Conservation (phyloP, 2,329 filamentous ascomycete genomes). For the Phialophora tarda region DNA sequence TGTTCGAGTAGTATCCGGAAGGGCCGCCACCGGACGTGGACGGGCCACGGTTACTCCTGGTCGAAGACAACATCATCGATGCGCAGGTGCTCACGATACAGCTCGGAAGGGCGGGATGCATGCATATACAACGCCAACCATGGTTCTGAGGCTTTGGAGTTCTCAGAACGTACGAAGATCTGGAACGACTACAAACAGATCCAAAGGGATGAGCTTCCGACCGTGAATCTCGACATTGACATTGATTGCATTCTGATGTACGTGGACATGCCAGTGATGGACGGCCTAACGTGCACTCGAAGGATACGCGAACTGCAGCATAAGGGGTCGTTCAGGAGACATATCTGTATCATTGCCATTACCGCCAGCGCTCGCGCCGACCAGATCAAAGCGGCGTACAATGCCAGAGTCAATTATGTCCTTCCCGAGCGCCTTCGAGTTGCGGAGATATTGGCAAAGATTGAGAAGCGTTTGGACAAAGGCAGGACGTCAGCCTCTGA, state of each 20-base stretch:
- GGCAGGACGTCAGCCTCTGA: neutral
- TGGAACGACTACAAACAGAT: constrained; percentile 23
- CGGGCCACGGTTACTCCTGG: constrained; percentile 44
- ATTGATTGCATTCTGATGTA: constrained; percentile 77
- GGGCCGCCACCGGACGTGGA: neutral
- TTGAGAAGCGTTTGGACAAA: constrained; percentile 53
- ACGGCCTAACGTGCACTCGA: constrained; percentile 73
- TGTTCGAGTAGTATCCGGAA: neutral
- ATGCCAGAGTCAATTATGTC: constrained; percentile 76
- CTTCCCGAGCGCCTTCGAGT: constrained; percentile 80
- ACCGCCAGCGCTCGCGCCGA: constrained; percentile 53
- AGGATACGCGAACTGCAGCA: constrained; percentile 71
- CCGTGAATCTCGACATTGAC: constrained; percentile 19
- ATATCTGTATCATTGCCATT: constrained; percentile 32
- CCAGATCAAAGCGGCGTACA: constrained; percentile 72
- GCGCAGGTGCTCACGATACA: constrained; percentile 47
- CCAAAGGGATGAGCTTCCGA: neutral
- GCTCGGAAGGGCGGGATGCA: constrained; percentile 45
- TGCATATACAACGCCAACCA: constrained; percentile 46
- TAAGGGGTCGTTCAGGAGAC: constrained; percentile 47
- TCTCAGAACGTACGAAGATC: constrained; percentile 41
- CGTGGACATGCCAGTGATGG: constrained; percentile 82
- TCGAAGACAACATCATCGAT: constrained; percentile 54
- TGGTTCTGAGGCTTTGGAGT: constrained; percentile 51
- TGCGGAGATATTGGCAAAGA: constrained; percentile 68